Evolutionary conservation across 2,329 filamentous ascomycete genomes (phyloP), one percentile per base, ranked within the genome.

Genomic region (Apiospora phragmitis): DNA sequence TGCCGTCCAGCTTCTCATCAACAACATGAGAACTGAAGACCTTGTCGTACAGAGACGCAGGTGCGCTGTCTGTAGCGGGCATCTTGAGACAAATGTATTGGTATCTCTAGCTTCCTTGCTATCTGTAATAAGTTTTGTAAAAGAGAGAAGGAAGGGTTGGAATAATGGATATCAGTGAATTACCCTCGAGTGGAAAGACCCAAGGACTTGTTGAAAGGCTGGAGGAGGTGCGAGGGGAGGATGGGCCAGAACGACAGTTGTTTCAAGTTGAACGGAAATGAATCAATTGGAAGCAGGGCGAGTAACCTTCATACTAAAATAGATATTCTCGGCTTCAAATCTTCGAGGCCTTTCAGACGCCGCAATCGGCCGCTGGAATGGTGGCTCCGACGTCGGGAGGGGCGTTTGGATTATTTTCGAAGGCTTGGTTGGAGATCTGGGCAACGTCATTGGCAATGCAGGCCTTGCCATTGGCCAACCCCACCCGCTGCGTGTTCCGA

Each of bases 11-110:
- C 88, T 95, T 94, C 89, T 97, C 93, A 79, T 98, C 94, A 80
- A 99, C 95, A 78, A 98, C 92, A 83, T 99, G 96, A 85, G 92
- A 92, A 78, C 94, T 90, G 78, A 98, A 92, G 83, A 98, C 95
- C 91, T 98, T 98, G 88, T 67, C 95, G 85, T 98, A 98, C 80
- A 98, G 88, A 77, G 95, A 97, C 83, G 91, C 91, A 70, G 93
- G 94, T 74, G 87, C 88, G 81, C 87, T 86, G 76, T 92, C 90
- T 76, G 89, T 89, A 79, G 87, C 89, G 80, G 94, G 94, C 94
- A 97, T 97, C 77, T 62, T 62, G 55, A 11, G 32, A 21, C 3
- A 38, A n/a, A 18, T n/a, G 18, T 35, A n/a, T 14, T 14, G n/a
- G 29, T 32, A 14, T 11, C 8, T 38, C 3, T 38, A n/a, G 21